Evolutionary conservation across 768 basidiomycete genomes (phyloP).

Genomic region (Cystofilobasidium capitatum): DNA sequence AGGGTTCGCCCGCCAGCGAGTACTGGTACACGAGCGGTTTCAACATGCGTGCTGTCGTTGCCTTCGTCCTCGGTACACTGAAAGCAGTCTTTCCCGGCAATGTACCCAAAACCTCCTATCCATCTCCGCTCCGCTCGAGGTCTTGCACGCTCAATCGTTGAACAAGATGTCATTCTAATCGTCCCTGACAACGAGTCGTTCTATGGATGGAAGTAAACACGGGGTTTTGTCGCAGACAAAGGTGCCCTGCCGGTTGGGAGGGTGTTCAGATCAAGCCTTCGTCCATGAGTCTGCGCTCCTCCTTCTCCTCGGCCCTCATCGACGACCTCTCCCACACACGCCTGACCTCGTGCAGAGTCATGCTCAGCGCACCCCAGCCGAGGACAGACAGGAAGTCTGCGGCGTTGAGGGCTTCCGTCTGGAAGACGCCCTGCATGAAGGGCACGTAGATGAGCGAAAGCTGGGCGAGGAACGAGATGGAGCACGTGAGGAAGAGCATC

Average conservation of each 20-base stretch:
- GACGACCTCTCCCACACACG: slow-evolving; percentile 58
- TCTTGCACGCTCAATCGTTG: too few species aligned
- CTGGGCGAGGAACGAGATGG: slow-evolving; percentile 72
- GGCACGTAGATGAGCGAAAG: slow-evolving; percentile 81
- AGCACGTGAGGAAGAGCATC: slow-evolving; percentile 81
- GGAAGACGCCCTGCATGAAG: slow-evolving; percentile 82
- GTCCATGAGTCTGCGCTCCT: slow-evolving; percentile 2
- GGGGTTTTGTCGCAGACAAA: too few species aligned
- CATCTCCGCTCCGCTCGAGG: too few species aligned
- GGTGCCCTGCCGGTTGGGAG: too few species aligned
- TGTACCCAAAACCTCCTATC: too few species aligned
- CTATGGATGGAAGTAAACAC: too few species aligned
- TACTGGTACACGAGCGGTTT: slow-evolving; percentile 30
- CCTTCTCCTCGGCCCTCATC: background rate
- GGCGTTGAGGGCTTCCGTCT: slow-evolving; percentile 67
- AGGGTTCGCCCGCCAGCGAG: slow-evolving; percentile 22
- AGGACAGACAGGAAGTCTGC: slow-evolving; percentile 65
- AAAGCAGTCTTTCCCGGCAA: too few species aligned
- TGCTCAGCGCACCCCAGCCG: slow-evolving; percentile 54
- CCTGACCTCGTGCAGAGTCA: slow-evolving; percentile 66
- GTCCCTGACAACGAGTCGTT: too few species aligned
- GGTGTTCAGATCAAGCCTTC: background rate
- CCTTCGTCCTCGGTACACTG: slow-evolving; percentile 31
- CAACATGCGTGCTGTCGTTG: slow-evolving; percentile 28
- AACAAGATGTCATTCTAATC: too few species aligned